Conservation (phyloP, 805 yeast species). For the Candida tibetensis region DNA sequence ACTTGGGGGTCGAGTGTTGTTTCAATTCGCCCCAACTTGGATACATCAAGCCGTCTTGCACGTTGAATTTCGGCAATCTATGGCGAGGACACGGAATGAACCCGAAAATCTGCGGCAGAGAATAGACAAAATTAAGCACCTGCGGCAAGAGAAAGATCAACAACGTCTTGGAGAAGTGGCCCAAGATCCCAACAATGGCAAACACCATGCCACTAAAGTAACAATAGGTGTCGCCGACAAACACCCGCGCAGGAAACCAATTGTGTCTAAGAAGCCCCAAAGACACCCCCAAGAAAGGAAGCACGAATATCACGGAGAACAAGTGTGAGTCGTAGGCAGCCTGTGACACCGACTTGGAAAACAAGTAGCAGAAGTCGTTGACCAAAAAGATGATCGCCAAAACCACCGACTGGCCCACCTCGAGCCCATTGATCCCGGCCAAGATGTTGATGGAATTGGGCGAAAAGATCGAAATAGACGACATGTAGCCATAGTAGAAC, state of each 20-base stretch:
- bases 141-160: slow-evolving; percentile 87
- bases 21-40: slow-evolving; percentile 47
- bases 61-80: slow-evolving; percentile 77
- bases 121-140: slow-evolving; percentile 82
- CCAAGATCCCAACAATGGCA: slow-evolving; percentile 93
- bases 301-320: slow-evolving; percentile 70
- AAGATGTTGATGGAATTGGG: slow-evolving; percentile 94
- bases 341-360: slow-evolving; percentile 37
- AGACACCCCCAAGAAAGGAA: slow-evolving; percentile 87
- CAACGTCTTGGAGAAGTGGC: slow-evolving; percentile 93
- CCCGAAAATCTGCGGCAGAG: slow-evolving; percentile 87
- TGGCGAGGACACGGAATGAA: slow-evolving; percentile 95
- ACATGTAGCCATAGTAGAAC: slow-evolving; percentile 87
- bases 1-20: slow-evolving; percentile 10
- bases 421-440: slow-evolving; percentile 96
- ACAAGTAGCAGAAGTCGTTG: slow-evolving; percentile 73
- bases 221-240: slow-evolving; percentile 98
- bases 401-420: slow-evolving; percentile 90
- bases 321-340: slow-evolving; percentile 77
- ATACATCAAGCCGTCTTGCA: slow-evolving; percentile 65
- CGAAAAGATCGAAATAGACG: slow-evolving; percentile 84
- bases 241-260: slow-evolving; percentile 88
- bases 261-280: slow-evolving; percentile 72
- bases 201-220: slow-evolving; percentile 98
- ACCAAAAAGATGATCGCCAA: slow-evolving; percentile 65